A percentile compares a stretch with the other conserved stretches of the same genome.
These are phyloP conservation scores for Tricholomella constricta DNA, from an alignment of 768 basidiomycete species.

Conservation along the genomic window DNA sequence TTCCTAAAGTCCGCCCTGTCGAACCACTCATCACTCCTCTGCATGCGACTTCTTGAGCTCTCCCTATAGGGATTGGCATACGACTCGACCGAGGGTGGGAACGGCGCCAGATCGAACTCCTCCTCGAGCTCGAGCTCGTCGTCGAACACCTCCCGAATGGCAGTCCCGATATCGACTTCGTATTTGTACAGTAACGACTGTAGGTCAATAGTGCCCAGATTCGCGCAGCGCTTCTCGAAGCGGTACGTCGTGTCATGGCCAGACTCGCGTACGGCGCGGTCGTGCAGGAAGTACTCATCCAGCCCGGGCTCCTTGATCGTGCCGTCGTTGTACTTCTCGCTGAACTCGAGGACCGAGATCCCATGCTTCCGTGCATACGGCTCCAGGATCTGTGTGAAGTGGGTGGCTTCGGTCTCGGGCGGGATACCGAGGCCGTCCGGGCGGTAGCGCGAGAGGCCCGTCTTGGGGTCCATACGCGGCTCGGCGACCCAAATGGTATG, in stretches of 20 bases:
- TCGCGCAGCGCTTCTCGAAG: slow-evolving; percentile 96
- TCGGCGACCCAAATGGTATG: slow-evolving; percentile 96
- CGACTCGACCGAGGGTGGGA: slow-evolving; percentile 78
- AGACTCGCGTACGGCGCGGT: slow-evolving; percentile 94
- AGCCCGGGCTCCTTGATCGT: slow-evolving; percentile 80
- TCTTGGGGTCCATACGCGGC: slow-evolving; percentile 92
- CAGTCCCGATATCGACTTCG: slow-evolving; percentile 97
- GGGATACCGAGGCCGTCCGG: slow-evolving; percentile 95
- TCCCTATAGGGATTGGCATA: slow-evolving; percentile 66
- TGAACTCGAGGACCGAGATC: slow-evolving; percentile 93
- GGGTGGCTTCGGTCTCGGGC: slow-evolving; percentile 97
- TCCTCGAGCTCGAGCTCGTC: slow-evolving; percentile 91
- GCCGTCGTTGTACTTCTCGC: slow-evolving; percentile 91
- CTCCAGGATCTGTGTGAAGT: slow-evolving; percentile 97
- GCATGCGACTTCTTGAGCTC: slow-evolving; percentile 57
- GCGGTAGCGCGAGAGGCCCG: slow-evolving; percentile 91
- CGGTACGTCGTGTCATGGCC: slow-evolving; percentile 97
- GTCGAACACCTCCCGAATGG: slow-evolving; percentile 93
- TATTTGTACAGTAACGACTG: slow-evolving; percentile 98
- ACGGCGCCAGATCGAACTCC: slow-evolving; percentile 88
- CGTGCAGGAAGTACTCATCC: slow-evolving; percentile 97
- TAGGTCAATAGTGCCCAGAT: slow-evolving; percentile 94
- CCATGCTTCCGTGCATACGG: slow-evolving; percentile 93
- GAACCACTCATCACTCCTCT: slow-evolving; percentile 92
- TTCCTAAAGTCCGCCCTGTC: slow-evolving; percentile 82